Base-by-base conservation (phyloP, 2,329 filamentous ascomycete species). In the Hymenoscyphus albidus region DNA sequence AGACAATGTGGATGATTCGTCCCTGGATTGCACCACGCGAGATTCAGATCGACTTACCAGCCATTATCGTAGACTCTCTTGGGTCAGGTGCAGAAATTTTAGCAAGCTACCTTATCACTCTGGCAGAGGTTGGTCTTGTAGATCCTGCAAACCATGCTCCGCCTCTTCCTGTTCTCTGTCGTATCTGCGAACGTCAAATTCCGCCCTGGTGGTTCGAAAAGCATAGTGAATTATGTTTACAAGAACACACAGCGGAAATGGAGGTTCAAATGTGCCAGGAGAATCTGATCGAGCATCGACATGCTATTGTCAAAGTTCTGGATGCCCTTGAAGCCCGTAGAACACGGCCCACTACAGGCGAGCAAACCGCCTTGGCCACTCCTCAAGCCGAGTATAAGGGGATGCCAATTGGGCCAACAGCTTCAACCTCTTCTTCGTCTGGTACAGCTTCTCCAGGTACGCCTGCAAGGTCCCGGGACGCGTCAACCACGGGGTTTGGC, bases 1-100 rank as follows among this genome's bases (percentile, higher is more conserved):
- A 97, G 92, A 96, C 92, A 18, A 99, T 99, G 96, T 99, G 95
- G 95, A 99, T 99, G 93, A 87, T 99, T 70, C 91, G 95, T 69
- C 95, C 94, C 2, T 96, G 93, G 78, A 88, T 93, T 51, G 85
- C 89, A 51, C 91, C 94, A 5, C 87, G 93, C 70, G 93, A 98
- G 80, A 92, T 99, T 74, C 96, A 96, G 69, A 98, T 99, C 71
- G 95, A 98, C 76, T 85, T 99, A 6, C 94, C 96, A 16, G 82
- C 87, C 64, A 81, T 97, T 35, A 88, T 99, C 66, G 93, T 98
- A 61, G 93, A 98, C 73, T 94, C 93, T 1, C 83, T 99, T 16
- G 95, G 95, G 44, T 93, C 96, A 35, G 95, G 95, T 48, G 96
- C 95, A 59, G 93, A 98, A 77, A 89, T 99, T 62, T 85, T 99